These are phyloP conservation scores for Gentiana macrophylla DNA, from an alignment of 257 asterid species.

Conservation along the genomic window DNA sequence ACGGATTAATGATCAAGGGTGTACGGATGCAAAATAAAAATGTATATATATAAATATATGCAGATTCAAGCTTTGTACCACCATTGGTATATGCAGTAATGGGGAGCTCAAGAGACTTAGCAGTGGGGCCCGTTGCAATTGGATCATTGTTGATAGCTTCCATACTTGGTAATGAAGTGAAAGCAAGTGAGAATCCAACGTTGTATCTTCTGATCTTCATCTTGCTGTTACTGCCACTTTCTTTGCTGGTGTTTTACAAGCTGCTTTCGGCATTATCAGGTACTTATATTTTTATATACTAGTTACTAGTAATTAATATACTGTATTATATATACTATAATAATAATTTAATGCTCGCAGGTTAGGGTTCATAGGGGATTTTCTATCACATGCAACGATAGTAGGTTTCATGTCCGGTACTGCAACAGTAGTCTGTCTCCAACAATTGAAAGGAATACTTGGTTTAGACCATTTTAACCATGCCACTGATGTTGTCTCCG, in stretches of 20 bases:
- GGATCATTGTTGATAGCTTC: constrained; percentile 70
- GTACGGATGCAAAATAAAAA: not conserved
- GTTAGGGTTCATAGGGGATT: constrained; percentile 90
- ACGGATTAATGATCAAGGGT: no score
- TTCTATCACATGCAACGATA: constrained; percentile 93
- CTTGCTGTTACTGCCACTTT: constrained; percentile 81
- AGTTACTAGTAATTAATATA: not conserved
- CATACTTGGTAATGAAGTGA: constrained; percentile 52
- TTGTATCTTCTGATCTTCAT: constrained; percentile 49
- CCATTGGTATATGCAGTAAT: constrained; percentile 48
- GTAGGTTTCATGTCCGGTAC: constrained; percentile 98
- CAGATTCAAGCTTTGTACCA: constrained; percentile 94
- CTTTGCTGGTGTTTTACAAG: constrained; percentile 68
- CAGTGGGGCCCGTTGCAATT: constrained; percentile 89
- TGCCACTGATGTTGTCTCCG: constrained; percentile 60
- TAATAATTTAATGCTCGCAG: constrained; percentile 19
- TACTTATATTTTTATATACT: not conserved
- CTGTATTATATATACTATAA: not conserved
- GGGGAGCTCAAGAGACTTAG: constrained; percentile 89
- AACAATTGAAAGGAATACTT: constrained; percentile 64
- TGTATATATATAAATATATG: not conserved
- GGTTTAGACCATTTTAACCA: constrained; percentile 82
- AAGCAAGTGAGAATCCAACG: constrained; percentile 33
- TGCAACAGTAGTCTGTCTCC: constrained; percentile 45
- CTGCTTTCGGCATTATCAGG: constrained; percentile 71